A percentile compares a stretch with the other conserved stretches of the same genome.
phyloP scores from a whole-genome alignment of 495 filamentous ascomycete genomes.

The Penicillium lagena region DNA sequence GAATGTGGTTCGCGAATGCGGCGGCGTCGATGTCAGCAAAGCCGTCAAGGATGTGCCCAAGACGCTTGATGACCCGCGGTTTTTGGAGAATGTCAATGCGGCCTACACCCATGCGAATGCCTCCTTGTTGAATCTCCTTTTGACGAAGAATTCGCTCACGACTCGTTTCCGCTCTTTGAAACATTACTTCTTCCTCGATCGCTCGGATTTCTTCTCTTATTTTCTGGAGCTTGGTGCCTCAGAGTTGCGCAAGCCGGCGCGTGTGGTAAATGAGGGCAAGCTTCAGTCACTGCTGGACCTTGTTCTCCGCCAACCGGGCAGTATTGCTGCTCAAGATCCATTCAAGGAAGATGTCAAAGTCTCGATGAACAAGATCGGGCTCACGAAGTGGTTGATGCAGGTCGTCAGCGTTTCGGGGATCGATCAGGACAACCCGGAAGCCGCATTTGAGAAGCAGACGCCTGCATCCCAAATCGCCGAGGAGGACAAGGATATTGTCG shows the following conservation, averaged over 20 bases:
- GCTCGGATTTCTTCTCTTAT: constrained; percentile 95
- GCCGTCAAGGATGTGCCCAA: constrained; percentile 80
- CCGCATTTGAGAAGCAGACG: constrained; percentile 44
- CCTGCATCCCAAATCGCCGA: constrained; percentile 47
- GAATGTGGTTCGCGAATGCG: constrained; percentile 95
- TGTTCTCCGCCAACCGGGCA: constrained; percentile 89
- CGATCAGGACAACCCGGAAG: constrained; percentile 70
- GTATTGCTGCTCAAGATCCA: constrained; percentile 85
- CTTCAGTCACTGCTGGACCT: constrained; percentile 91
- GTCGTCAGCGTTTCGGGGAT: constrained; percentile 94
- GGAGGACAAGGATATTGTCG: constrained; percentile 78
- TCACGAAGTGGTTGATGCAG: constrained; percentile 89
- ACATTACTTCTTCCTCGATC: constrained; percentile 98
- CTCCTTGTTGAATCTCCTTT: constrained; percentile 81
- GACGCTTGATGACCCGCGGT: constrained; percentile 82
- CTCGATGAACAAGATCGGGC: constrained; percentile 87
- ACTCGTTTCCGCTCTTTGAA: constrained; percentile 83
- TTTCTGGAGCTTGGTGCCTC: constrained; percentile 87
- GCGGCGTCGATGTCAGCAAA: constrained; percentile 90
- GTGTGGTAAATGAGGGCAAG: constrained; percentile 83
- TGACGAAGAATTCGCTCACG: constrained; percentile 87
- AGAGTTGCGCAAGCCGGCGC: constrained; percentile 82
- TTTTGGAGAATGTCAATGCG: constrained; percentile 90
- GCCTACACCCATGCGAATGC: constrained; percentile 95
- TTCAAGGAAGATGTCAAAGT: constrained; percentile 98